Base-by-base conservation (phyloP, 1,139 yeast species). In the Kurtzmaniella natalensis region DNA sequence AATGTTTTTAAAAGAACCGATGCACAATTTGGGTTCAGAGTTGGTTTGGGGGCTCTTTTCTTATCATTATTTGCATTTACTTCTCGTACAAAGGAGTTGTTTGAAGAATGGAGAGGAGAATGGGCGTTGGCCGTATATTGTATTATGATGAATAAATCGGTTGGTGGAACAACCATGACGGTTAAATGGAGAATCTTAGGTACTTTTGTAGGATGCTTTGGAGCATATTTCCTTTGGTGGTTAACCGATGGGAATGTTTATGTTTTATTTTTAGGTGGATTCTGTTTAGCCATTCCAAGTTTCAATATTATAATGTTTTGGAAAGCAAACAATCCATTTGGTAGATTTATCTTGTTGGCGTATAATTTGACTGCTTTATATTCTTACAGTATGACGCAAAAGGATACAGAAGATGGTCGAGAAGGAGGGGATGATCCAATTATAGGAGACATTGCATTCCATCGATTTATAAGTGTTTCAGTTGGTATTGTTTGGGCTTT, bases 161-260 rank as follows among this genome's bases (percentile, higher is more conserved):
- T 84, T n/a, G 95, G 95, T 10, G 94, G 94, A 0, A 86, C 95
- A 0, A 72, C 85, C 11, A 77, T 80, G 76, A 81, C 94, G 0
- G 78, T 82, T 1, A 80, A 81, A 43, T 80, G 84, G 76, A 66
- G 95, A 42, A 68, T 85, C 36, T 46, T 80, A 13, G 95, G 95
- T 0, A 85, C 94, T 0, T 76, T 79, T 42, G 37, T 81, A 8
- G 95, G 95, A 0, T 84, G 89, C 1, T 43, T 64, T 10, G 46
- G 66, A 5, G 94, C 94, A 0, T 78, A 67, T 45, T 10, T 64
- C 2, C 64, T 73, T 5, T 84, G 92, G 88, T 50, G 58, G 3
- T 13, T 71, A 1, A 72, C 77, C 33, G 77, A 76, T 37, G 87
- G 79, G 1, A 72, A 79, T 45, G 76, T 69, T 1, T 56, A 66